phyloP scores from a whole-genome alignment of 1,139 yeast species.

The Protomyces inouyei region DNA sequence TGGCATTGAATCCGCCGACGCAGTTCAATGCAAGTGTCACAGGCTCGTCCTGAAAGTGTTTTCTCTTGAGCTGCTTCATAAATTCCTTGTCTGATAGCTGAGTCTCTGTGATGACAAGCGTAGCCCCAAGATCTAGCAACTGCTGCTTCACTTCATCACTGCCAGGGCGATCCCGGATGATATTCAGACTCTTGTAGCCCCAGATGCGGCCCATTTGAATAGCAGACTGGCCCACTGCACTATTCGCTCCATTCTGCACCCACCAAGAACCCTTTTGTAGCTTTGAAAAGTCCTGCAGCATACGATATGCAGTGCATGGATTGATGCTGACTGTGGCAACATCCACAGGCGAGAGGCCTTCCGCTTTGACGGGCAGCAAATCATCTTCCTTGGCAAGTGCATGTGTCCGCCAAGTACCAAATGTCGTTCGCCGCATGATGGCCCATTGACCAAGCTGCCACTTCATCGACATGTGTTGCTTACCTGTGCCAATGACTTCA shows the following conservation, averaged over 20 bases:
- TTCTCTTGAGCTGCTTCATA: constrained; percentile 61
- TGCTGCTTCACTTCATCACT: constrained; percentile 59
- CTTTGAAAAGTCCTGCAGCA: constrained; percentile 67
- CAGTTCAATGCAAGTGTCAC: constrained; percentile 81
- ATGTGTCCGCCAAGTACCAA: constrained; percentile 95
- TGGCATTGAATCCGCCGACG: constrained; percentile 82
- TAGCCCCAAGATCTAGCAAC: constrained; percentile 67
- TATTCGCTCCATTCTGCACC: constrained; percentile 93
- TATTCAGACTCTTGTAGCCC: constrained; percentile 79
- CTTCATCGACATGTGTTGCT: constrained; percentile 51
- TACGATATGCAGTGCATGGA: constrained; percentile 86
- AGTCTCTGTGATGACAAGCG: constrained; percentile 83
- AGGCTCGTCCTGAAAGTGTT: constrained; percentile 40
- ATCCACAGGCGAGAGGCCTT: constrained; percentile 44
- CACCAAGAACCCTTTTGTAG: constrained; percentile 80
- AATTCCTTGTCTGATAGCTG: constrained; percentile 67
- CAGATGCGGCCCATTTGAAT: constrained; percentile 74
- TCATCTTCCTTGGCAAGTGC: constrained; percentile 44
- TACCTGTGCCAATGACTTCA: constrained; percentile 75
- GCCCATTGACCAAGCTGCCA: constrained; percentile 82
- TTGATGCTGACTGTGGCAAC: constrained; percentile 90
- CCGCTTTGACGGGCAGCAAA: constrained; percentile 46
- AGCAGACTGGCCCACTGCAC: constrained; percentile 94
- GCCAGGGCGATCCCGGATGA: constrained; percentile 78
- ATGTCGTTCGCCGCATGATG: constrained; percentile 72